These are phyloP conservation scores for Cladophialophora chaetospira DNA, from an alignment of 2,329 filamentous ascomycete genomes.

Conservation along the genomic window DNA sequence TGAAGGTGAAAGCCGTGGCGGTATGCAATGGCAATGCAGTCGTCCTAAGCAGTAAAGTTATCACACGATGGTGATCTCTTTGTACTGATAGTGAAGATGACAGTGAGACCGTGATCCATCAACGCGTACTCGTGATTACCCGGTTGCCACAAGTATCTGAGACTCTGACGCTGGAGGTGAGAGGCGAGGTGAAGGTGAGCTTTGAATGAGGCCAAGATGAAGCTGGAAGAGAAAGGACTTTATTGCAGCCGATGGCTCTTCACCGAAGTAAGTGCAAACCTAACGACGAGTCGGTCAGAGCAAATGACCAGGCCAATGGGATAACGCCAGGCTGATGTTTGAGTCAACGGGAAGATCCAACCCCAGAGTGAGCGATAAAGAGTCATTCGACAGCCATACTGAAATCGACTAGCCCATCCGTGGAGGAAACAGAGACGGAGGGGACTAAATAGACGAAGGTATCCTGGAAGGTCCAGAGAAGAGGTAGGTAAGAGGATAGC, in stretches of 20 bases:
- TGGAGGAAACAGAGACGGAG: constrained; percentile 9
- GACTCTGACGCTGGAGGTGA: background rate
- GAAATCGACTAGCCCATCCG: constrained; percentile 19
- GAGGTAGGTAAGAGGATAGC: constrained; percentile 14
- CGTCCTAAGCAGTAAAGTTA: background rate
- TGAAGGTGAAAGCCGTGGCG: constrained; percentile 4
- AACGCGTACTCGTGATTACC: background rate
- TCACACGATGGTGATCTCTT: background rate
- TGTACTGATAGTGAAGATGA: background rate
- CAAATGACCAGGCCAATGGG: constrained; percentile 22
- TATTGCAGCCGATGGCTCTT: background rate
- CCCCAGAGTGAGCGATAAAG: constrained; percentile 9
- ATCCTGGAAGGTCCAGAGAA: constrained; percentile 10
- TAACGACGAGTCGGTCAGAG: constrained; percentile 16
- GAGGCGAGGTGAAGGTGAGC: background rate
- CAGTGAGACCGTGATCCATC: background rate
- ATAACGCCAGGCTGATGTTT: constrained; percentile 16
- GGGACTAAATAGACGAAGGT: constrained; percentile 27
- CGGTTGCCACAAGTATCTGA: background rate
- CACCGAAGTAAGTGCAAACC: background rate
- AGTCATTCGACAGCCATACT: constrained; percentile 18
- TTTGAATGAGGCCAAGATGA: background rate
- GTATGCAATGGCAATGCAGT: background rate
- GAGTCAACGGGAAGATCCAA: constrained; percentile 1
- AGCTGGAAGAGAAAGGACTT: constrained; percentile 6